These are phyloP conservation scores for Aegilops umbellulata DNA, from an alignment of 176 grass and related monocot genomes.

Conservation along the genomic window DNA sequence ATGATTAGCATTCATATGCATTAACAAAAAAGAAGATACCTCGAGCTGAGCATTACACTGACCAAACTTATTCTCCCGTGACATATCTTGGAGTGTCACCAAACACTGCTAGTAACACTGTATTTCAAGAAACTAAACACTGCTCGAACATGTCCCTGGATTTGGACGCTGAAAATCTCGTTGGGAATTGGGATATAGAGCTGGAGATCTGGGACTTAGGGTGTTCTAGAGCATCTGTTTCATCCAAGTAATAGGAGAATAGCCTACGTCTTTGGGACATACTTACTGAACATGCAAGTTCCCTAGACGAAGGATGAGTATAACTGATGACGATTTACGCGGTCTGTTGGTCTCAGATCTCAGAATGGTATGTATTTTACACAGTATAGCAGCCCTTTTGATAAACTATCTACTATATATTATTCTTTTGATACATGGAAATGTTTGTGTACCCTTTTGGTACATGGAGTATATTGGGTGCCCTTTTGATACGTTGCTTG, in stretches of 20 bases:
- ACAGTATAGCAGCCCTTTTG: too few relatives aligned
- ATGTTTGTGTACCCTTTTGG: too few relatives aligned
- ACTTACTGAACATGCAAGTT: conserved; percentile 12
- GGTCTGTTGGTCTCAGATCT: neutral
- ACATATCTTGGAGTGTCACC: conserved; percentile 10
- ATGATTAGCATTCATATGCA: too few relatives aligned
- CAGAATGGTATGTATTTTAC: too few relatives aligned
- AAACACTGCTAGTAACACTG: neutral
- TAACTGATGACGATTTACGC: neutral
- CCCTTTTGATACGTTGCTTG: too few relatives aligned
- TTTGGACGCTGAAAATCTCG: neutral
- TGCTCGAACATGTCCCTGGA: too few relatives aligned
- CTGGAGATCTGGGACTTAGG: neutral
- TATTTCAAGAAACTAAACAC: too few relatives aligned
- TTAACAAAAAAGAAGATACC: too few relatives aligned
- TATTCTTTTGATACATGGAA: too few relatives aligned
- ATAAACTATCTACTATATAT: too few relatives aligned
- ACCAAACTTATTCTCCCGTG: conserved; percentile 3
- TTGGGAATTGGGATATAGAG: too few relatives aligned
- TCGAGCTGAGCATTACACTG: neutral
- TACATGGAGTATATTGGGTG: too few relatives aligned
- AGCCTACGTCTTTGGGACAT: neutral
- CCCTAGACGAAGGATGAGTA: neutral
- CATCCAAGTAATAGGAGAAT: conserved; percentile 16
- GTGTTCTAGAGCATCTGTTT: neutral